Evolutionary conservation across 2,329 filamentous ascomycete species (phyloP).

Genomic region (Zasmidium citrigriseum): DNA sequence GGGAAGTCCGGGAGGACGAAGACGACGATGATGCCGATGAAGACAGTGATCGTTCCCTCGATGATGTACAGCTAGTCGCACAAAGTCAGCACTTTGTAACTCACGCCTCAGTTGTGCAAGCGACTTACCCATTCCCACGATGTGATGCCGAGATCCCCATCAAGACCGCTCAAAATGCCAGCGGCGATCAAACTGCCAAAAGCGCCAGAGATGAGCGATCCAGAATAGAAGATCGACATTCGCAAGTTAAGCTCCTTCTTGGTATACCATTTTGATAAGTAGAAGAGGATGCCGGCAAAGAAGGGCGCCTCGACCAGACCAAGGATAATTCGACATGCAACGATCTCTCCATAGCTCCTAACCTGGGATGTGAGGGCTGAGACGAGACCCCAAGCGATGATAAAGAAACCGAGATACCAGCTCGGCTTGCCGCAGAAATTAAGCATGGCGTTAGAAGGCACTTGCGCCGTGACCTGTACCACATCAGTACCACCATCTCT

Average conservation of each 20-base stretch:
- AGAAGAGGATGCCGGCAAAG: slow-evolving; percentile 54
- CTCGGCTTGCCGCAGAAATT: slow-evolving; percentile 65
- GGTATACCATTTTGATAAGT: slow-evolving; percentile 68
- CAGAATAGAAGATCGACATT: slow-evolving; percentile 67
- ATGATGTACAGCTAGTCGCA: slow-evolving; percentile 47
- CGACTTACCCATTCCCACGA: slow-evolving; percentile 53
- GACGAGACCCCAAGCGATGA: slow-evolving; percentile 74
- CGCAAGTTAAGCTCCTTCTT: slow-evolving; percentile 67
- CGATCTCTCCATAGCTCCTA: slow-evolving; percentile 27
- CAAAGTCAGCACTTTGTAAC: not conserved
- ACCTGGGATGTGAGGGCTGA: slow-evolving; percentile 49
- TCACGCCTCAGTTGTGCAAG: not conserved
- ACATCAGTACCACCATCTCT: slow-evolving; percentile 4
- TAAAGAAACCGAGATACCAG: slow-evolving; percentile 68
- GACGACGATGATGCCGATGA: slow-evolving; percentile 29
- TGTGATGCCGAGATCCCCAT: slow-evolving; percentile 56
- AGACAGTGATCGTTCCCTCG: slow-evolving; percentile 31
- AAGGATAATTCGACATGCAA: slow-evolving; percentile 58
- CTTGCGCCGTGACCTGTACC: slow-evolving; percentile 37
- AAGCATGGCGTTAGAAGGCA: slow-evolving; percentile 71
- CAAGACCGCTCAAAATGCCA: slow-evolving; percentile 68
- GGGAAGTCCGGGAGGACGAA: slow-evolving; percentile 52
- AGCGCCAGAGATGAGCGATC: slow-evolving; percentile 68
- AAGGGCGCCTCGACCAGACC: slow-evolving; percentile 62
- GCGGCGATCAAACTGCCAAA: slow-evolving; percentile 65